Percentiles rank a stretch among this genome's conserved stretches.
These are phyloP conservation scores for Hirschioporus abietinus DNA, from an alignment of 768 basidiomycete genomes.

Conservation along the genomic window DNA sequence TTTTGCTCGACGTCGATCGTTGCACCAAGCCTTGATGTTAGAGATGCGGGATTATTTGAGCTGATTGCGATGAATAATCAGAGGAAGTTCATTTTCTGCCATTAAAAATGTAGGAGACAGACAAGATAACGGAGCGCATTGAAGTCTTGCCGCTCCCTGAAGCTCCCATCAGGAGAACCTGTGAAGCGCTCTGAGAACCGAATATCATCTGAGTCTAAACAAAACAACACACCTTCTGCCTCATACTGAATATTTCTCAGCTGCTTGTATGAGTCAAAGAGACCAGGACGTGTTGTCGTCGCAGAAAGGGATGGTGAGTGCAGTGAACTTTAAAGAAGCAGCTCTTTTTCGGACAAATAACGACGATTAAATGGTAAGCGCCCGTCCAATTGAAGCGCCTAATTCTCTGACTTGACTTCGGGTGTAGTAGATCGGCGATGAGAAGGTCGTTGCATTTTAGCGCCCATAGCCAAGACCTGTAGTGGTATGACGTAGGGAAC, in stretches of 20 bases:
- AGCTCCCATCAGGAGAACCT: constrained; percentile 98
- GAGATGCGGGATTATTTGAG: constrained; percentile 89
- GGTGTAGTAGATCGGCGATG: too few species aligned
- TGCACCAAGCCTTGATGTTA: constrained; percentile 87
- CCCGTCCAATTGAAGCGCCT: too few species aligned
- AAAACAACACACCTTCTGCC: constrained; percentile 27
- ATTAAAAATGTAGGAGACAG: constrained; percentile 30
- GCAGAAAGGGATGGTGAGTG: too few species aligned
- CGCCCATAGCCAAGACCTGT: too few species aligned
- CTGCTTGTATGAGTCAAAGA: background rate
- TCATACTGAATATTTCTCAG: constrained; percentile 17
- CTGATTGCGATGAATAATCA: constrained; percentile 33
- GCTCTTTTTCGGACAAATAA: too few species aligned
- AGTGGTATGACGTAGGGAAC: too few species aligned
- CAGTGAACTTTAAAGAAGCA: too few species aligned
- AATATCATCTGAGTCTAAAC: background rate
- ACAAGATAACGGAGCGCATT: constrained; percentile 99
- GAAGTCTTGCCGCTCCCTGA: constrained; percentile 94
- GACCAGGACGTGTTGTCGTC: background rate
- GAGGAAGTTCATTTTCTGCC: constrained; percentile 8
- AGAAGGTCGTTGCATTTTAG: too few species aligned
- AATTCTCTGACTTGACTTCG: too few species aligned
- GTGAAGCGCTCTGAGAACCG: constrained; percentile 3
- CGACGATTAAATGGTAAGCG: too few species aligned
- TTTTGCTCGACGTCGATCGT: constrained; percentile 99